Conservation (phyloP, 148 eudicot species). For the Rhododendron molle region DNA sequence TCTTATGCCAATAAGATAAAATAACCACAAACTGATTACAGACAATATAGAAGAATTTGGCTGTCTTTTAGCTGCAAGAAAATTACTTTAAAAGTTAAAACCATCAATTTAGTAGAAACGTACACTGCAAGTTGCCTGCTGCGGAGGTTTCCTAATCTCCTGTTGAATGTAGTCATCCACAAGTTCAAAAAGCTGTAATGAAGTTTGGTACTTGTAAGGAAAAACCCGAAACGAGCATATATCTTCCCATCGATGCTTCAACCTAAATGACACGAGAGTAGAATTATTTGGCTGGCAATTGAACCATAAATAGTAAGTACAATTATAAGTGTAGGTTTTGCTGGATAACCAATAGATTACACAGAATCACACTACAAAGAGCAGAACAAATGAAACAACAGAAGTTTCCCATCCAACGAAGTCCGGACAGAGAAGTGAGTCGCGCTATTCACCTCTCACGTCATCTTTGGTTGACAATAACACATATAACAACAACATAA, state of each 20-base stretch:
- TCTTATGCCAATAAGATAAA: background rate
- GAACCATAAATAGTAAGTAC: background rate
- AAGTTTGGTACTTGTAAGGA: slow-evolving; percentile 66
- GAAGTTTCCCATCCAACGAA: background rate
- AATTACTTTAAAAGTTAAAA: background rate
- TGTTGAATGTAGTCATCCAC: slow-evolving; percentile 78
- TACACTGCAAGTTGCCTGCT: slow-evolving; percentile 55
- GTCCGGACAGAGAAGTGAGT: background rate
- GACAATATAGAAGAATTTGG: background rate
- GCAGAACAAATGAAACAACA: background rate
- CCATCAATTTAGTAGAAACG: slow-evolving; percentile 9
- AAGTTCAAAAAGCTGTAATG: slow-evolving; percentile 80
- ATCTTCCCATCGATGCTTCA: slow-evolving; percentile 74
- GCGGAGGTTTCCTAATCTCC: slow-evolving; percentile 62
- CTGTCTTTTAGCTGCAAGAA: background rate
- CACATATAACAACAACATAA: too few relatives aligned
- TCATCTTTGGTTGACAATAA: background rate
- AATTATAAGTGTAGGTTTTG: background rate
- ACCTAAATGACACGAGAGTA: slow-evolving; percentile 37
- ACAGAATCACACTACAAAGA: background rate
- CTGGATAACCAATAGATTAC: background rate
- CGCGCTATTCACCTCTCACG: background rate
- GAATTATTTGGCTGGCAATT: background rate
- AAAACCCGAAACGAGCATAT: slow-evolving; percentile 74
- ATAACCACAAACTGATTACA: background rate